Evolutionary conservation across 208 protist genomes (phyloP).

Genomic region (Crithidia acanthocephali): DNA sequence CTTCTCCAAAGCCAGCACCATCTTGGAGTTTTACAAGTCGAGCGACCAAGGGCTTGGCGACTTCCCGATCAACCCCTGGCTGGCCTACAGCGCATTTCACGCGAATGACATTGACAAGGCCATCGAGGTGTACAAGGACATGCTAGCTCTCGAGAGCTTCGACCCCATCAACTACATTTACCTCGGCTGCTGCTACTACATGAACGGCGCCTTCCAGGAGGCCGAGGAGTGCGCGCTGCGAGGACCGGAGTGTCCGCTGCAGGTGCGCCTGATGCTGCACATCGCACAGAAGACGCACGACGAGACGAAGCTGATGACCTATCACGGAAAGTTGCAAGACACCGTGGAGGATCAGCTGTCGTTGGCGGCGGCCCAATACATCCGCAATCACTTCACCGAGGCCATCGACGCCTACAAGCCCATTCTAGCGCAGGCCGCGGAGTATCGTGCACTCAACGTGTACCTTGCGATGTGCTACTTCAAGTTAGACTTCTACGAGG

Average conservation of each 20-base stretch:
- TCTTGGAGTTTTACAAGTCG: constrained; percentile 91
- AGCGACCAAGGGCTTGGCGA: constrained; percentile 75
- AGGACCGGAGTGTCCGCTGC: constrained; percentile 79
- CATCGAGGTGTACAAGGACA: constrained; percentile 89
- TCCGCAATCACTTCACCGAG: constrained; percentile 95
- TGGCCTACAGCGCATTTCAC: constrained; percentile 96
- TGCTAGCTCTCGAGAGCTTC: constrained; percentile 62
- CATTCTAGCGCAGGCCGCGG: constrained; percentile 94
- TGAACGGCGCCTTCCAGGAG: constrained; percentile 87
- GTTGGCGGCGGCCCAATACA: constrained; percentile 95
- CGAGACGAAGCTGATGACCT: constrained; percentile 93
- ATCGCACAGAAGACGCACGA: constrained; percentile 94
- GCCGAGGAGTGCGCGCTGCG: constrained; percentile 89
- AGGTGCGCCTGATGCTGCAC: constrained; percentile 96
- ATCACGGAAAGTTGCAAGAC: constrained; percentile 91
- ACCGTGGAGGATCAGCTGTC: constrained; percentile 94
- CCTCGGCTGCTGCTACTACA: constrained; percentile 87
- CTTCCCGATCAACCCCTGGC: constrained; percentile 89
- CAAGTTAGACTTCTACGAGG: constrained; percentile 98
- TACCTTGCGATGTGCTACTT: constrained; percentile 99
- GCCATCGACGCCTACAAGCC: constrained; percentile 98
- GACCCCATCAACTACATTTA: constrained; percentile 81
- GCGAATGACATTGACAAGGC: constrained; percentile 94
- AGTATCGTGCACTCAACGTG: constrained; percentile 95
- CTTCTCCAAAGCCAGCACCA: constrained; percentile 90